These are phyloP conservation scores for Talaromyces verruculosus DNA, from an alignment of 2,329 filamentous ascomycete genomes.

Conservation along the genomic window DNA sequence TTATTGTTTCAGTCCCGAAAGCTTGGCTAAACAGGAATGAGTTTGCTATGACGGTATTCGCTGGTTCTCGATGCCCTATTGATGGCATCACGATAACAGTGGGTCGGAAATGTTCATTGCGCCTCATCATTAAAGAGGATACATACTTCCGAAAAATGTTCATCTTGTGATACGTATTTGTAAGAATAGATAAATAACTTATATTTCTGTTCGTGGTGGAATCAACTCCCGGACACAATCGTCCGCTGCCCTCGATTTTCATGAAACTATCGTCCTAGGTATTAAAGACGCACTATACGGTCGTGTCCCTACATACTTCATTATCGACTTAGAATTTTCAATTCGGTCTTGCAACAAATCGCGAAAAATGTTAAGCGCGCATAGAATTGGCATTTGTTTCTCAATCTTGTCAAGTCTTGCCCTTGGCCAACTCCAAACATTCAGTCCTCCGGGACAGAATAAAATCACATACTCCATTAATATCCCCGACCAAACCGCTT, in stretches of 20 bases:
- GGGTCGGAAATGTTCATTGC: neutral
- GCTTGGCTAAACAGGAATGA: neutral
- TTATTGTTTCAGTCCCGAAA: neutral
- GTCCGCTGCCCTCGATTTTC: neutral
- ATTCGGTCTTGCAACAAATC: neutral
- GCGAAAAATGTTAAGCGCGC: neutral
- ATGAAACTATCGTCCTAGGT: neutral
- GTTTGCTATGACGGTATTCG: neutral
- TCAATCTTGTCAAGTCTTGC: neutral
- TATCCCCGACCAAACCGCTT: conserved; percentile 53
- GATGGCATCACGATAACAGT: neutral
- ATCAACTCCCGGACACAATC: neutral
- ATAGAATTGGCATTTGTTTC: neutral
- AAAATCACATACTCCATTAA: conserved; percentile 51
- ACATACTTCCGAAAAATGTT: neutral
- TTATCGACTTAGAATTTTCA: neutral
- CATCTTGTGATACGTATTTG: neutral
- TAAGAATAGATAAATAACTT: neutral
- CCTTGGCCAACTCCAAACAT: conserved; percentile 22
- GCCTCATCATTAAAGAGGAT: neutral
- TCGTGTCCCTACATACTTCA: neutral
- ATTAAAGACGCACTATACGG: neutral
- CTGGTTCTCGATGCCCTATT: neutral
- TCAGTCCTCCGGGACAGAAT: conserved; percentile 24
- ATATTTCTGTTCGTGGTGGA: neutral